These are phyloP conservation scores for Vaccinium macrocarpon DNA, from an alignment of 148 eudicot species.

Conservation along the genomic window DNA sequence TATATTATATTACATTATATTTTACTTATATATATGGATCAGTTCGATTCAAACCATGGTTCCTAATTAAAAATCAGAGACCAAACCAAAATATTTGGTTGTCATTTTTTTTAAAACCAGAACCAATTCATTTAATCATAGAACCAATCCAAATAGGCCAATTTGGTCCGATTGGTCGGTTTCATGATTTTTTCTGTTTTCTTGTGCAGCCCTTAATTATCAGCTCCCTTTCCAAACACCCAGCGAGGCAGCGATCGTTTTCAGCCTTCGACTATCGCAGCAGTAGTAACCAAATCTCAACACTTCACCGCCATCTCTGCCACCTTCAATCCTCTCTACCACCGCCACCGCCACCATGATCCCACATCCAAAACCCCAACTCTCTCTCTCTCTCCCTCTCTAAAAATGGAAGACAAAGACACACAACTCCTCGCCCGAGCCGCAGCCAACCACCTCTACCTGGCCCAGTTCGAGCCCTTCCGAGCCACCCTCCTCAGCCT, in stretches of 20 bases:
- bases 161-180: too few relatives aligned
- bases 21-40: too few relatives aligned
- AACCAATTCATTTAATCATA: too few relatives aligned
- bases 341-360: not conserved
- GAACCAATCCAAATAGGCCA: too few relatives aligned
- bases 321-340: not conserved
- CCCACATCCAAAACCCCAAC: not conserved
- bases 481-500: slow-evolving; percentile 77
- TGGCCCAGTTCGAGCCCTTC: slow-evolving; percentile 86
- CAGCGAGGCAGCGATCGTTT: not conserved
- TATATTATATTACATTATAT: too few relatives aligned
- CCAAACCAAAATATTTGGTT: too few relatives aligned
- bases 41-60: too few relatives aligned
- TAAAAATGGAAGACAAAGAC: slow-evolving; percentile 51
- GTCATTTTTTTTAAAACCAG: too few relatives aligned
- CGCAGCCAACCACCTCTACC: slow-evolving; percentile 69
- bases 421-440: slow-evolving; percentile 50
- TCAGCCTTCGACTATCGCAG: not conserved
- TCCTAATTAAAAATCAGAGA: too few relatives aligned
- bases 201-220: too few relatives aligned
- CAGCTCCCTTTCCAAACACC: not conserved
- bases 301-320: not conserved
- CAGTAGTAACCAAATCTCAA: too few relatives aligned
- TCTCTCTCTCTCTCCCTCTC: not conserved
- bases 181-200: too few relatives aligned